Percentiles rank a stretch among this genome's conserved stretches.
These are phyloP conservation scores for Globisporangium sylvaticum DNA, from an alignment of 352 stramenopile genomes.

Conservation along the genomic window DNA sequence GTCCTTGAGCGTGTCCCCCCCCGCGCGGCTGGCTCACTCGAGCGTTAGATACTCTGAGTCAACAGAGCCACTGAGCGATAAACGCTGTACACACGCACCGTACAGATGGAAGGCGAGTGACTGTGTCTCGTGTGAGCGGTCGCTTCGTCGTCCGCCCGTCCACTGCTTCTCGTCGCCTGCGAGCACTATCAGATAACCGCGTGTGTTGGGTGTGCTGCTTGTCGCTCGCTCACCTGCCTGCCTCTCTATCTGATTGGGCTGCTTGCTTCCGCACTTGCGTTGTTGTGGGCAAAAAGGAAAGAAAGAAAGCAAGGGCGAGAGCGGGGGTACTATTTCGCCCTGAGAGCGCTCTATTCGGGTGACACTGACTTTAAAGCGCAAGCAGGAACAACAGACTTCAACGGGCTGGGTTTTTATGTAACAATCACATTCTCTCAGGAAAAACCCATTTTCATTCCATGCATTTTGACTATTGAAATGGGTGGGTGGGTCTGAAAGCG, in stretches of 20 bases:
- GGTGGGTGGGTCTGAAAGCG: neutral
- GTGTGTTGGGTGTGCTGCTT: neutral
- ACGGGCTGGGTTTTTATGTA: neutral
- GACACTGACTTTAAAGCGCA: neutral
- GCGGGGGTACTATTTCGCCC: neutral
- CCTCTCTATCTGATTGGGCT: neutral
- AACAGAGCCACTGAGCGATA: neutral
- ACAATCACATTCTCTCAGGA: no score
- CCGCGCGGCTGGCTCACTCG: neutral
- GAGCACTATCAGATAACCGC: neutral
- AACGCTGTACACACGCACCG: neutral
- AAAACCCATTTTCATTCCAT: no score
- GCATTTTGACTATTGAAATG: neutral
- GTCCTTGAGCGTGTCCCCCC: no score
- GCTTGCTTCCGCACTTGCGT: neutral
- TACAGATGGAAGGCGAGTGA: neutral
- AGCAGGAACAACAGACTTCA: neutral
- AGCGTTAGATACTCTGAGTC: neutral
- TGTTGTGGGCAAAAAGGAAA: conserved; percentile 1
- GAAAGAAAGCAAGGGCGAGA: neutral
- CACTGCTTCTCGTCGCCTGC: neutral
- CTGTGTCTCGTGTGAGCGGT: neutral
- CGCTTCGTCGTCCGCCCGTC: neutral
- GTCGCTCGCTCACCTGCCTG: neutral
- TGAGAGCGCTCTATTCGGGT: neutral